phyloP scores from a whole-genome alignment of 805 yeast species.

The Schwanniomyces polymorphus region DNA sequence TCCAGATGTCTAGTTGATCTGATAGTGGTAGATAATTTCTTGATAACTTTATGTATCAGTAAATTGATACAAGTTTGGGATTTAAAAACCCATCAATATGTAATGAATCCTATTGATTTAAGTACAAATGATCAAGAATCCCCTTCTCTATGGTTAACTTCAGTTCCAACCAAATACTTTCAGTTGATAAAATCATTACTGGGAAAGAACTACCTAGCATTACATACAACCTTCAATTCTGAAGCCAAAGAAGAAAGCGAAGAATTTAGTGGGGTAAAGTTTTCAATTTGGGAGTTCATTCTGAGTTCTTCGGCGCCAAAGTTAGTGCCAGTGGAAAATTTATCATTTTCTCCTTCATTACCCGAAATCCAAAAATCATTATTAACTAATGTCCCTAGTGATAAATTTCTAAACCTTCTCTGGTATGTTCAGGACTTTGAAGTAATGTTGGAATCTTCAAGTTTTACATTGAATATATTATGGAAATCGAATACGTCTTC shows the following conservation, averaged over 20 bases:
- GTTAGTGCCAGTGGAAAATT: constrained; percentile 9
- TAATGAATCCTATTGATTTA: constrained; percentile 13
- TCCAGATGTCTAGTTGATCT: constrained; percentile 45
- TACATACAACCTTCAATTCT: constrained; percentile 15
- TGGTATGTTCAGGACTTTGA: constrained; percentile 50
- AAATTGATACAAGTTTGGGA: constrained; percentile 64
- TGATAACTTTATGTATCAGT: constrained; percentile 54
- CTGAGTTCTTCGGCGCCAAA: constrained; percentile 4
- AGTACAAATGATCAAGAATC: constrained; percentile 5
- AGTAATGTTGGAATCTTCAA: background rate
- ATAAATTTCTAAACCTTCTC: constrained; percentile 22
- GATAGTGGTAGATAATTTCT: constrained; percentile 32
- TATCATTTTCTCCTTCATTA: constrained; percentile 18
- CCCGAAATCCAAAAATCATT: constrained; percentile 4
- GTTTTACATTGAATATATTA: constrained; percentile 33
- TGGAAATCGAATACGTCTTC: constrained; percentile 68
- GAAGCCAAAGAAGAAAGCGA: constrained; percentile 6
- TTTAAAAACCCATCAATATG: constrained; percentile 32
- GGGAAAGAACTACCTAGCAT: constrained; percentile 13
- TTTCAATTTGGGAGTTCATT: constrained; percentile 23
- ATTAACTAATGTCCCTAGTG: background rate
- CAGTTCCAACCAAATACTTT: constrained; percentile 31
- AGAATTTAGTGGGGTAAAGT: constrained; percentile 17
- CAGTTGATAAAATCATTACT: constrained; percentile 11
- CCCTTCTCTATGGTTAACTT: constrained; percentile 24